These are phyloP conservation scores for Eutrema salsugineum DNA, from an alignment of 441 rosid species.

Conservation along the genomic window DNA sequence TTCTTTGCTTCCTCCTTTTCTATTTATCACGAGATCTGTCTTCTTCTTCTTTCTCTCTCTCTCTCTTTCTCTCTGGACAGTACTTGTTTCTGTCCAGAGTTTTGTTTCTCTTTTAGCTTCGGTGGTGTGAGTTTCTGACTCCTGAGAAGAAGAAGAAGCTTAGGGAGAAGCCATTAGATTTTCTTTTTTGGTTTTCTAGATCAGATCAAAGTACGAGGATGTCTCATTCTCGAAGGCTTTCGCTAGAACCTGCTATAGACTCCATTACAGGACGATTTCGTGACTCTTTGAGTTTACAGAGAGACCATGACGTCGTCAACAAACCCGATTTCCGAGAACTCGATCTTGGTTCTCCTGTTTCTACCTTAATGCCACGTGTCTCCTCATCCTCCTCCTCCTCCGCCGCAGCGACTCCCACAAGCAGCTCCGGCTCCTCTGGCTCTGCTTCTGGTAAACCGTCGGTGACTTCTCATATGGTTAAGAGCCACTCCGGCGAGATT, in stretches of 20 bases:
- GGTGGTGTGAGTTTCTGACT: slow-evolving; percentile 17
- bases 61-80: slow-evolving; percentile 23
- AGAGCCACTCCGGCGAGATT: slow-evolving; percentile 31
- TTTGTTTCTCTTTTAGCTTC: slow-evolving; percentile 10
- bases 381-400: slow-evolving; percentile 33
- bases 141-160: background rate
- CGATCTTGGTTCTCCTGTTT: slow-evolving; percentile 71
- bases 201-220: slow-evolving; percentile 22
- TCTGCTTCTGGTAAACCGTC: slow-evolving; percentile 44
- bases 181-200: background rate
- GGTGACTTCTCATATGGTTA: slow-evolving; percentile 15
- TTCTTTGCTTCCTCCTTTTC: slow-evolving; percentile 38
- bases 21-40: slow-evolving; percentile 41
- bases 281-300: slow-evolving; percentile 28
- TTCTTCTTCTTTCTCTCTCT: background rate
- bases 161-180: background rate
- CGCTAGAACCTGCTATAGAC: slow-evolving; percentile 32
- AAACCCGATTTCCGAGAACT: slow-evolving; percentile 74
- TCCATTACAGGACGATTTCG: slow-evolving; percentile 35
- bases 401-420: slow-evolving; percentile 32
- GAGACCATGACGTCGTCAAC: slow-evolving; percentile 32
- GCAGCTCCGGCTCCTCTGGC: slow-evolving; percentile 43
- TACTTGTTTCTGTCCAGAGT: slow-evolving; percentile 17
- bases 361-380: slow-evolving; percentile 43
- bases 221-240: slow-evolving; percentile 38